Base-by-base conservation (phyloP, 1,139 yeast species). In the Lipomyces yarrowii region DNA sequence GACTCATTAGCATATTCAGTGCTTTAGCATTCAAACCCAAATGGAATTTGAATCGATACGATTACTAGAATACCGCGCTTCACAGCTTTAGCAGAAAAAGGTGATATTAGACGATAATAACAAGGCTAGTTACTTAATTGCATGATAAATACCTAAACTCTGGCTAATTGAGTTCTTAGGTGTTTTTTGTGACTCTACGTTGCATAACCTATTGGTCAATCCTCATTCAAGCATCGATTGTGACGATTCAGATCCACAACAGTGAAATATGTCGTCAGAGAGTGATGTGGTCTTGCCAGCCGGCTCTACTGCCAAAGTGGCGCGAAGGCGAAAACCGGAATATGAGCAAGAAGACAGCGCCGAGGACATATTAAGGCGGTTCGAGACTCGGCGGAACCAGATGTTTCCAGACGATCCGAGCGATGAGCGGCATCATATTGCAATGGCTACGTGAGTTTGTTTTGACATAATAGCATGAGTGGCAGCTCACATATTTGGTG, bases 351-450 rank as follows among this genome's bases (percentile, higher is more conserved):
- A 51, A n/a, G 63, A 60, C 2, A 61, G 60, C 33, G 51, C 66
- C 10, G 62, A 18, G 3, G 56, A 18, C 15, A 51, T 65, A 46
- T 8, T 54, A 37, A 23, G 53, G 39, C 64, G 69, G 23, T 65
- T 64, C 54, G 63, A 65, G 10, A 46, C 58, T 2, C 62, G 66
- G 18, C 59, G 33, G 11, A 59, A 63, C 26, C 67, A 64, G 57
- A 61, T 66, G 67, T 71, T 18, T 59, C 71, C 71, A 2, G 72
- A 70, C 51, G 69, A 71, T 61, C 83, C 84, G 53, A 79, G 78
- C 15, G 74, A 80, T 1, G 71, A 72, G 15, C 66, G 75, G 56
- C 79, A 79, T 68, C 76, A 76, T 65, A 70, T 70, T 57, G 73
- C 76, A 57, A 80, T 80, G 68, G 75, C 77, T 0, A 70, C 77